These are phyloP conservation scores for Saturnispora diversa DNA, from an alignment of 805 yeast genomes.

Conservation along the genomic window DNA sequence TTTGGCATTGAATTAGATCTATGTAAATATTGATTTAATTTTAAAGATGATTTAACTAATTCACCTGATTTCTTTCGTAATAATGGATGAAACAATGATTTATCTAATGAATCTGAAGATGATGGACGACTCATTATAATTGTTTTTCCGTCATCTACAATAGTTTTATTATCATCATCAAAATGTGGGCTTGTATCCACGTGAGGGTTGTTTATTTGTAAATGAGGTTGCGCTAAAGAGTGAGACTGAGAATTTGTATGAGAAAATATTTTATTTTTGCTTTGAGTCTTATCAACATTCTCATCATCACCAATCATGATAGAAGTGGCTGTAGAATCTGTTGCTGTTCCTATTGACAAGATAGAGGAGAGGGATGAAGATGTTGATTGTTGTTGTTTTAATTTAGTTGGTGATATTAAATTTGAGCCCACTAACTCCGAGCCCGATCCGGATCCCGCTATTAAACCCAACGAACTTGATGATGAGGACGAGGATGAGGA, in stretches of 20 bases:
- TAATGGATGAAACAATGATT: slow-evolving; percentile 16
- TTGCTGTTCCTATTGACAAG: not conserved
- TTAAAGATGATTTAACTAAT: slow-evolving; percentile 40
- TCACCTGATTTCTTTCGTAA: slow-evolving; percentile 49
- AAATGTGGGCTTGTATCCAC: too few species aligned
- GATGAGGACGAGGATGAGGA: too few species aligned
- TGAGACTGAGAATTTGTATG: too few species aligned
- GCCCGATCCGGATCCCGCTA: too few species aligned
- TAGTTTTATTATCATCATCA: not conserved
- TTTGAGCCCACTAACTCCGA: too few species aligned
- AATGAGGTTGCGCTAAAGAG: too few species aligned
- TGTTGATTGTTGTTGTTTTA: not conserved
- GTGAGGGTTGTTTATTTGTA: too few species aligned
- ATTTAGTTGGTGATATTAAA: not conserved
- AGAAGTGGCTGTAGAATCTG: not conserved
- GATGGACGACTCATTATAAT: not conserved
- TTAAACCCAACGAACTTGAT: too few species aligned
- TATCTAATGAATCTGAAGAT: not conserved
- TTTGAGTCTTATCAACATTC: too few species aligned
- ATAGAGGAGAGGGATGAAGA: not conserved
- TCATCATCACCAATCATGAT: too few species aligned
- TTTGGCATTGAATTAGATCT: slow-evolving; percentile 44
- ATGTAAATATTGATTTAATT: slow-evolving; percentile 32
- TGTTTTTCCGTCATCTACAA: too few species aligned
- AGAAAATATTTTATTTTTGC: too few species aligned